Percentiles rank a stretch among this genome's conserved stretches.
phyloP scores from a whole-genome alignment of 768 basidiomycete species.

The Auriscalpium orientale region DNA sequence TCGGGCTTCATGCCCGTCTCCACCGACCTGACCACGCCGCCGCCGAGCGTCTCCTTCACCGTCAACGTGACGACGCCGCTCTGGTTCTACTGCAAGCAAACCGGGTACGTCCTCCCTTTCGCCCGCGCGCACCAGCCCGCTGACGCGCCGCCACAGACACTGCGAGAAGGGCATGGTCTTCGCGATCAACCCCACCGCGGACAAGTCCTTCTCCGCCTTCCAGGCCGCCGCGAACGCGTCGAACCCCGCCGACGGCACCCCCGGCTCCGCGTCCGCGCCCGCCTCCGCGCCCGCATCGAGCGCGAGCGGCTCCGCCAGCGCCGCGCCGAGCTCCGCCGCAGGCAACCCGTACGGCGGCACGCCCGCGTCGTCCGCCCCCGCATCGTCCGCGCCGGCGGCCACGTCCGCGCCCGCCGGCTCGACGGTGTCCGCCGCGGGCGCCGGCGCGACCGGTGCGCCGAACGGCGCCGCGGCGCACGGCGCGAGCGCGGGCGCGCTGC shows the following conservation, averaged over 20 bases:
- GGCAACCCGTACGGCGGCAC: background rate
- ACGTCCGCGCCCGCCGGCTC: background rate
- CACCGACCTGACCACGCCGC: slow-evolving; percentile 1
- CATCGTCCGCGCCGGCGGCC: background rate
- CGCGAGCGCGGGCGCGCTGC: slow-evolving; percentile 4
- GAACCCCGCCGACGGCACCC: background rate
- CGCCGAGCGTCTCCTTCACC: slow-evolving; percentile 8
- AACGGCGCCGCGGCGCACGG: background rate
- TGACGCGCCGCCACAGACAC: slow-evolving; percentile 12
- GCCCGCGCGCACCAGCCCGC: background rate
- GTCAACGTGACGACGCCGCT: slow-evolving; percentile 17
- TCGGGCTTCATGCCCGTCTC: slow-evolving; percentile 21
- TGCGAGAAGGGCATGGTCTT: slow-evolving; percentile 25
- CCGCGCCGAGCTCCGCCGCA: background rate
- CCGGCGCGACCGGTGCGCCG: background rate
- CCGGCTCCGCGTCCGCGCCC: background rate
- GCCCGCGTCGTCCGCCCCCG: no score
- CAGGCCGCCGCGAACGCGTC: slow-evolving; percentile 12
- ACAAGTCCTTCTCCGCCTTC: slow-evolving; percentile 20
- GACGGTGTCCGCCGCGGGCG: background rate
- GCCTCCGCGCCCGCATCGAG: background rate
- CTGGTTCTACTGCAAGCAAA: no score
- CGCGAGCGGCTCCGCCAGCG: background rate
- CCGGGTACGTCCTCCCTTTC: slow-evolving; percentile 17
- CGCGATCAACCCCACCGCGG: slow-evolving; percentile 21